These are phyloP conservation scores for Shiraia sp. DNA, from an alignment of 2,329 filamentous ascomycete species.

Conservation along the genomic window DNA sequence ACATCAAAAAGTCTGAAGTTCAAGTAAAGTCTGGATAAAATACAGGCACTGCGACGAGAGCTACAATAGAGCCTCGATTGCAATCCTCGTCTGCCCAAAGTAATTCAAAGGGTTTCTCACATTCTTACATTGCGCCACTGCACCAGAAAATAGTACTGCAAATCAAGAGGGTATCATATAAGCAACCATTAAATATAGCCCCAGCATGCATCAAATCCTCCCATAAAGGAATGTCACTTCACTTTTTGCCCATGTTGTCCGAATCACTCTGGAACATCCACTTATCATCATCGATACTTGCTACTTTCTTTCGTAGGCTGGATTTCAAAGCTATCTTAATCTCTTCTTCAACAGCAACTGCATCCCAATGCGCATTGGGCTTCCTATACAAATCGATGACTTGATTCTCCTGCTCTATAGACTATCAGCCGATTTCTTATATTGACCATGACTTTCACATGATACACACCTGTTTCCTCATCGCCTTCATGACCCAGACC, in stretches of 20 bases:
- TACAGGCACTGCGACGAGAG: too few relatives aligned
- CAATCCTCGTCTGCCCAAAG: too few relatives aligned
- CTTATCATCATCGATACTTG: conserved; percentile 76
- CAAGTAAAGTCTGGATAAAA: too few relatives aligned
- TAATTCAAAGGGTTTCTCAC: too few relatives aligned
- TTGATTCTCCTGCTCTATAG: conserved; percentile 37
- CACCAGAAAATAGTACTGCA: too few relatives aligned
- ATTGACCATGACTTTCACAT: background rate
- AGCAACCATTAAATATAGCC: too few relatives aligned
- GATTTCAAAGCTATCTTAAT: conserved; percentile 58
- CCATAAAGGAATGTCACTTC: conserved; percentile 3
- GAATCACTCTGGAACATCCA: conserved; percentile 85
- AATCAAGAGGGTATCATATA: too few relatives aligned
- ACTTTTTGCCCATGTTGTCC: conserved; percentile 14
- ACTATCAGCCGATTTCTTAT: conserved; percentile 2
- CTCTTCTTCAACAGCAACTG: conserved; percentile 37
- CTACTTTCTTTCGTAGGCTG: conserved; percentile 73
- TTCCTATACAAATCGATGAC: conserved; percentile 39
- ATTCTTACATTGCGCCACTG: too few relatives aligned
- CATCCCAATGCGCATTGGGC: conserved; percentile 35
- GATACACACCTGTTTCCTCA: conserved; percentile 37
- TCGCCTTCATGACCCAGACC: conserved; percentile 24
- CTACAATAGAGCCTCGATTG: too few relatives aligned
- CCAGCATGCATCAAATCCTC: background rate
- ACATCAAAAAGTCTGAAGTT: too few relatives aligned